These are phyloP conservation scores for Fragaria ananassa DNA, from an alignment of 306 rosid species.

Conservation along the genomic window DNA sequence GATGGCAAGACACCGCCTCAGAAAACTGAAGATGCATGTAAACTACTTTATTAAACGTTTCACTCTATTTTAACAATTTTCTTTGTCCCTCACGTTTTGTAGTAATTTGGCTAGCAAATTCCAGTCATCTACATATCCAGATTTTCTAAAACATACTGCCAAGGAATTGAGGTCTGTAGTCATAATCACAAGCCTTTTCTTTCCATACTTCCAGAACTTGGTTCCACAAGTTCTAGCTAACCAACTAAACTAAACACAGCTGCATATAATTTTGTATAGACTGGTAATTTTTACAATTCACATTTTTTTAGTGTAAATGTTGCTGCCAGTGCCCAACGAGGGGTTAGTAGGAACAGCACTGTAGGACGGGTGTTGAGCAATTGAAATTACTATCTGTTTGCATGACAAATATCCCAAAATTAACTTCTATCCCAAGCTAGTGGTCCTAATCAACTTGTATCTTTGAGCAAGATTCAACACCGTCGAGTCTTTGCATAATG, in stretches of 20 bases:
- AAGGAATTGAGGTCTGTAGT: background rate
- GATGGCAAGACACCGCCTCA: background rate
- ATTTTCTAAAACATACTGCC: background rate
- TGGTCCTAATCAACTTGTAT: no score
- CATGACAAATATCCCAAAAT: no score
- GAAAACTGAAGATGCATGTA: background rate
- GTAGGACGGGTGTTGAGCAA: background rate
- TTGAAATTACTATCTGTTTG: no score
- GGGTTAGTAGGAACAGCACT: background rate
- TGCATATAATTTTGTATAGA: background rate
- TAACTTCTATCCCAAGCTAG: no score
- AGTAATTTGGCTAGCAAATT: background rate
- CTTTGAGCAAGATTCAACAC: no score
- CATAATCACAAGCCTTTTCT: background rate
- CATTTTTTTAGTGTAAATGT: background rate
- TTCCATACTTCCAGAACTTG: background rate
- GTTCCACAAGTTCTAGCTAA: background rate
- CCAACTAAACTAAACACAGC: background rate
- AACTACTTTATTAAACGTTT: background rate
- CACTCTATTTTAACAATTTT: background rate
- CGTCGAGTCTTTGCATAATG: no score
- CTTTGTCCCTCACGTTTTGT: background rate
- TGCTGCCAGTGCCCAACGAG: background rate
- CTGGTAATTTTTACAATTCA: background rate
- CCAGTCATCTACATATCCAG: background rate